These are phyloP conservation scores for Thielaviopsis ethacetica DNA, from an alignment of 2,329 filamentous ascomycete genomes.

Conservation along the genomic window DNA sequence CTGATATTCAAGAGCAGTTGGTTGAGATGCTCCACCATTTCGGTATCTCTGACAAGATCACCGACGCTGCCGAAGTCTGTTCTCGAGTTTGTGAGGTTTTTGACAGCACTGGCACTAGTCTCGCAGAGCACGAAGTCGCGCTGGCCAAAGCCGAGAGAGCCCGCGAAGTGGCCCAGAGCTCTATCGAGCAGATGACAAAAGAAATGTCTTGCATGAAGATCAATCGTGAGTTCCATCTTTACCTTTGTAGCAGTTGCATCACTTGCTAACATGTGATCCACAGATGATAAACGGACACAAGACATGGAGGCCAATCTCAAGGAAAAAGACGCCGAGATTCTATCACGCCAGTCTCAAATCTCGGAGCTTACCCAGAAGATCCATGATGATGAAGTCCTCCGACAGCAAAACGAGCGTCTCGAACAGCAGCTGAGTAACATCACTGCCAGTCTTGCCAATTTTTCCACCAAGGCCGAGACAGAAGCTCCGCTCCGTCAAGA, in stretches of 20 bases:
- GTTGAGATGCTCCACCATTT: not conserved
- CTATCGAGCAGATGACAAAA: not conserved
- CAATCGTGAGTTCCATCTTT: not conserved
- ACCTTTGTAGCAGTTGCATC: not conserved
- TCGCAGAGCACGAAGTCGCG: not conserved
- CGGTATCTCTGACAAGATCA: not conserved
- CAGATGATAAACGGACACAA: slow-evolving; percentile 1
- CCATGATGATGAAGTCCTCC: not conserved
- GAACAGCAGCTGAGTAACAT: not conserved
- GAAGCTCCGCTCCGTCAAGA: not conserved
- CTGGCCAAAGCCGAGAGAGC: not conserved
- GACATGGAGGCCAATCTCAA: not conserved
- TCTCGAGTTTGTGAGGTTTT: not conserved
- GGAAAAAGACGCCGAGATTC: not conserved
- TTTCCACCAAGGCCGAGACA: not conserved
- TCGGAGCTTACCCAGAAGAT: slow-evolving; percentile 5
- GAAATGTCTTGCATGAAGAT: not conserved
- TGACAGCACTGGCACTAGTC: not conserved
- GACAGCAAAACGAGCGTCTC: not conserved
- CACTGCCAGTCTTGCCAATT: not conserved
- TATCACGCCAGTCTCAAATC: not conserved
- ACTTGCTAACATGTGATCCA: not conserved
- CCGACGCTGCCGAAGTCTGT: not conserved
- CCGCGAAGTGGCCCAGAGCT: not conserved
- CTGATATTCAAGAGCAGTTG: not conserved